Base-by-base conservation (phyloP, 208 protist genomes). In the Leishmania guyanensis region DNA sequence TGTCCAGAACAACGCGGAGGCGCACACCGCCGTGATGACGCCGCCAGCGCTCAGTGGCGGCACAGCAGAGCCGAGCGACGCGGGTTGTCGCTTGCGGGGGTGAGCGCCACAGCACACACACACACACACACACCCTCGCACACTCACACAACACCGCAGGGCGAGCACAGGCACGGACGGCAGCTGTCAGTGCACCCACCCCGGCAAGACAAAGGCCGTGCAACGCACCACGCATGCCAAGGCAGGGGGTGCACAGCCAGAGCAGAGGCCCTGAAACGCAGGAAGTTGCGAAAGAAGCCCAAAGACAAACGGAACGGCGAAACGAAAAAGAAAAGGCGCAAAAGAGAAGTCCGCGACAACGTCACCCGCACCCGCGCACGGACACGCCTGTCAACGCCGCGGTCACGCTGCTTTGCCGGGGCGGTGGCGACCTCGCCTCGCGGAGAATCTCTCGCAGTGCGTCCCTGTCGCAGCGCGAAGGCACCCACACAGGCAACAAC, bases 361-460 rank as follows among this genome's bases (percentile, higher is more conserved):
- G 29, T 36, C 68, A 36, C 68, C 43, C 68, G 22, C 6, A 72
- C 36, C 43, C 68, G 68, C 22, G 68, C 29, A 53, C 43, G 9
- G 36, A 50, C 48, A 60, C 73, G 29, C 8, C n/a, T 8, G 51
- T 60, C 29, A 58, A 58, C 73, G 39, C 8, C 51, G 73, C 29
- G 43, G 73, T 64, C 48, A 14, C 73, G 29, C 16, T 39, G 48
- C 73, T 46, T 64, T 39, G 51, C 36, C 53, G 51, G 73, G n/a
- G 73, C 48, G 56, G 48, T 14, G 48, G 36, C 53, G 39, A 51
- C 33, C 53, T 77, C 73, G 46, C 43, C 0, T 43, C 73, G 26
- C 51, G 51, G 73, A 64, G 51, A 77, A 64, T 77, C 73, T 26
- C 73, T 4, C 50, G 29, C 73, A 29, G 36, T n/a, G n/a, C 73